A percentile compares a stretch with the other conserved stretches of the same genome.
Conservation (phyloP, 208 protist species). For the Trichomonas vaginalis region DNA sequence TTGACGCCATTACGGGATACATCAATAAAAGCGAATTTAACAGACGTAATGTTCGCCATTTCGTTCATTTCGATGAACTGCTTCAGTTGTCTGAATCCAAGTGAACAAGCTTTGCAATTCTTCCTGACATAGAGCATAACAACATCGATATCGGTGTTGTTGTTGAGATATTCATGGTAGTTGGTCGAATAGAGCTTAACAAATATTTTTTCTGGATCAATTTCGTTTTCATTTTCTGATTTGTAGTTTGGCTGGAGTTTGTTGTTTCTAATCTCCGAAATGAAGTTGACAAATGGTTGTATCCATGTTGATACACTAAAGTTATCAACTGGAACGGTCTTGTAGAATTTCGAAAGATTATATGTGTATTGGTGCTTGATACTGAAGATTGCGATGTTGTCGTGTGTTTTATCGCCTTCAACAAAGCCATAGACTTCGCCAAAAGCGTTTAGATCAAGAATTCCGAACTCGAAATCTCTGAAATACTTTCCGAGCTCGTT, state of each 20-base stretch:
- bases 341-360: background rate
- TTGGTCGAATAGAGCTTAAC: background rate
- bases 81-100: background rate
- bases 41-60: background rate
- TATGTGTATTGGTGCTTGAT: background rate
- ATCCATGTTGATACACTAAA: background rate
- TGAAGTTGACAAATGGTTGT: background rate
- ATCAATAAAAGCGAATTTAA: background rate
- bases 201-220: background rate
- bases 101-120: background rate
- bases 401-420: background rate
- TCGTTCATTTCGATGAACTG: background rate
- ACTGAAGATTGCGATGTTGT: background rate
- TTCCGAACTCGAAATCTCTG: background rate
- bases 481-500: background rate
- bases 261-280: background rate
- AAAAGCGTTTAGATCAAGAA: background rate
- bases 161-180: background rate
- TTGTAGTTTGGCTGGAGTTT: background rate
- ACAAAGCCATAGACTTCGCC: background rate
- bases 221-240: background rate
- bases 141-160: background rate
- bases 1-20: background rate
- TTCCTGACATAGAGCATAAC: background rate
- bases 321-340: background rate